Evolutionary conservation across 495 filamentous ascomycete species (phyloP).

Genomic region (Daldinia bambusicola): DNA sequence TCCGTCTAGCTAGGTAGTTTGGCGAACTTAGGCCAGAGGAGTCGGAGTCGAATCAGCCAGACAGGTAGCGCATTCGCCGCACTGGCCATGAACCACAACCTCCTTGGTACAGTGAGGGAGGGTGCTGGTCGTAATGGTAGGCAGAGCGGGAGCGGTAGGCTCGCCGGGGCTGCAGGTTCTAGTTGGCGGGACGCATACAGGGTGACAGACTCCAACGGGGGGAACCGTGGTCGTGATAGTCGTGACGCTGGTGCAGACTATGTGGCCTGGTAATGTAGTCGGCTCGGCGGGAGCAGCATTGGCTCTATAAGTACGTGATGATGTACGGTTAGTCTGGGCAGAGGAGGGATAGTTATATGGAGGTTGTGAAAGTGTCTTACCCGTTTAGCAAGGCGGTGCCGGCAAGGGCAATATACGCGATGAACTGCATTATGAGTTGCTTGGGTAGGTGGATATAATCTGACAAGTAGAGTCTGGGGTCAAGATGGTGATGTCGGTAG

Average conservation of each 20-base stretch:
- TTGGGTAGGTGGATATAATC: slow-evolving; percentile 3
- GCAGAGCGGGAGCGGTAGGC: slow-evolving; percentile 13
- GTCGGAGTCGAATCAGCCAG: not conserved
- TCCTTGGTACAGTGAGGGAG: slow-evolving; percentile 23
- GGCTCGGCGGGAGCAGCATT: slow-evolving; percentile 14
- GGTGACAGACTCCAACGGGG: not conserved
- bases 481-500: slow-evolving; percentile 11
- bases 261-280: slow-evolving; percentile 25
- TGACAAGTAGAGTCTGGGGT: slow-evolving; percentile 7
- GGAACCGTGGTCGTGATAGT: slow-evolving; percentile 15
- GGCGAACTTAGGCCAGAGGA: not conserved
- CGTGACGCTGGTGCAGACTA: slow-evolving; percentile 22
- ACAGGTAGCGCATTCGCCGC: slow-evolving; percentile 20
- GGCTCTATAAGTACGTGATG: slow-evolving; percentile 7
- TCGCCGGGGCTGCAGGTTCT: slow-evolving; percentile 23
- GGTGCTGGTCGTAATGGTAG: slow-evolving; percentile 21
- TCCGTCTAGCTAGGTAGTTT: not conserved
- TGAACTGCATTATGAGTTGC: slow-evolving; percentile 24
- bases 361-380: slow-evolving; percentile 12
- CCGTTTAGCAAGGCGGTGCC: slow-evolving; percentile 25
- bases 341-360: too few relatives aligned
- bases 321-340: not conserved
- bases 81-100: not conserved
- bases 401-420: slow-evolving; percentile 17
- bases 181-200: slow-evolving; percentile 7